Base-by-base conservation (phyloP, 2,329 filamentous ascomycete genomes). In the Sordariomycetes sp. region DNA sequence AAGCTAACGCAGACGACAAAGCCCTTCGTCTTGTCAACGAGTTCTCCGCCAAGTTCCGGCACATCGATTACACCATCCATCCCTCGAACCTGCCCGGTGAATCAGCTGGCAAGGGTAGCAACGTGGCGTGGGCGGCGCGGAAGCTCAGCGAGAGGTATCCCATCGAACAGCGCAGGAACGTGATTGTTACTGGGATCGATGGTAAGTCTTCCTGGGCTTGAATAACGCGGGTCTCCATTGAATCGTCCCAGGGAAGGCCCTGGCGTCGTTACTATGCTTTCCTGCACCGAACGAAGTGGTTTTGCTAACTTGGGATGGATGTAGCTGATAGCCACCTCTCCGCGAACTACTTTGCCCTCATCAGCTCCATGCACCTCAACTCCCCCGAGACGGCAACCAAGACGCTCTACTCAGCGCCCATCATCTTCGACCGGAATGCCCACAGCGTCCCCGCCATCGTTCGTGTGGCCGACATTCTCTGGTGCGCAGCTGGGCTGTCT, bases 381-480 rank as follows among this genome's bases (percentile, higher is more conserved):
- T 71, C 82, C 61, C 79, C 81, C 5, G 78, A 84, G 53, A 83
- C 80, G 15, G 78, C 81, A 15, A 68, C 71, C 35, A 85, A 80
- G 28, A 85, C 85, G 0, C 66, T 89, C 34, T 89, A 89, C 65
- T 76, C 82, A 12, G 83, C 82, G 10, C 86, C 86, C 20, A 85
- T 89, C 60, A 81, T 89, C 60, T 89, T 89, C 62, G 86, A 89
- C 64, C 82, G 86, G 62, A 89, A 89, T 63, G 81, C 86, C 8
- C 81, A 88, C 66, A 76, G 73, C 45, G 84, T 87, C 2, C 82
- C 85, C 15, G 77, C 82, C 20, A 73, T 87, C 39, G 86, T 89
- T 57, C 82, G 86, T 39, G 82, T 87, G 34, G 85, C 85, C 54
- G 86, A 89, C 64, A 76, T 89, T 57, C 74, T 89, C 59, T 89